Conservation (phyloP, 768 basidiomycete species). For the Serendipita vermifera region DNA sequence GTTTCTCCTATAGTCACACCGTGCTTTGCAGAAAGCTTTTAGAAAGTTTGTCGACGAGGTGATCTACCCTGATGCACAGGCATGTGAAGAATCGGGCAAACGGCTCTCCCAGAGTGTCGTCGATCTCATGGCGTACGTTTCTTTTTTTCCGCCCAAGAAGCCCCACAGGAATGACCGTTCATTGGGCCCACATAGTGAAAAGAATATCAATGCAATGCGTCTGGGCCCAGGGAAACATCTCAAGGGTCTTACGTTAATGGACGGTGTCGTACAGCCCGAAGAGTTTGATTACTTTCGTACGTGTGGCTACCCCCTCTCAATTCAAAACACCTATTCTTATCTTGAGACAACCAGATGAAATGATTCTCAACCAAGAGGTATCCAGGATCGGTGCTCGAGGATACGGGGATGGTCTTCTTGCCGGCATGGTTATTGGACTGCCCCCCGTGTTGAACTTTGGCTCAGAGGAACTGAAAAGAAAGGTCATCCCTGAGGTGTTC, state of each 20-base stretch:
- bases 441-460: conserved; percentile 81
- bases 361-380: conserved; percentile 71
- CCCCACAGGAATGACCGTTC: conserved; percentile 23
- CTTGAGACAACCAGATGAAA: conserved; percentile 31
- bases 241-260: conserved; percentile 62
- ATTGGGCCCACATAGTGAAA: not conserved
- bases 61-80: conserved; percentile 35
- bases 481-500: conserved; percentile 23
- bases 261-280: conserved; percentile 63
- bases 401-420: conserved; percentile 67
- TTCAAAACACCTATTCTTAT: conserved; percentile 24
- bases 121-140: conserved; percentile 57
- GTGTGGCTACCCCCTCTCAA: conserved; percentile 7
- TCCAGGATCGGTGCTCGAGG: conserved; percentile 56
- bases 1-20: conserved; percentile 38
- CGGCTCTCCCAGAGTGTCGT: conserved; percentile 63
- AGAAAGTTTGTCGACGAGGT: conserved; percentile 57
- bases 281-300: conserved; percentile 81
- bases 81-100: conserved; percentile 74
- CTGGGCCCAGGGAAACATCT: conserved; percentile 77
- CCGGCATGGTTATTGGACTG: conserved; percentile 69
- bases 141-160: not conserved
- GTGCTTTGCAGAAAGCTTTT: conserved; percentile 44
- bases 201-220: conserved; percentile 15
- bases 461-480: conserved; percentile 35